A percentile compares a stretch with the other conserved stretches of the same genome.
Conservation (phyloP, 306 rosid genomes). For the Cajanus cajan region DNA sequence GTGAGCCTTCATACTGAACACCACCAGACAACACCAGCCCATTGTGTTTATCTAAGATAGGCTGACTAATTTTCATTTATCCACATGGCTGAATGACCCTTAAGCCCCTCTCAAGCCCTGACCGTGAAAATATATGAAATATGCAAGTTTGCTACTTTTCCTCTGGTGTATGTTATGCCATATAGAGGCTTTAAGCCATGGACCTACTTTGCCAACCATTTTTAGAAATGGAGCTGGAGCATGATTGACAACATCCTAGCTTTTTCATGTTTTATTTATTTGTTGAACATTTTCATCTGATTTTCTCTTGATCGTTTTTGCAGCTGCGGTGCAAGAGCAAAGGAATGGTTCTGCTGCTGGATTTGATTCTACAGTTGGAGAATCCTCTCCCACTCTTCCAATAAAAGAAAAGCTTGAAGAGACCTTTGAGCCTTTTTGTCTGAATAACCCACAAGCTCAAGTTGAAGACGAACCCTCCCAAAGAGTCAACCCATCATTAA, state of each 20-base stretch:
- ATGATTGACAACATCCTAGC: not conserved
- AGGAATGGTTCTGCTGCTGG: constrained; percentile 61
- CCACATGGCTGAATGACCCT: not conserved
- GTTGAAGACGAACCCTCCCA: constrained; percentile 50
- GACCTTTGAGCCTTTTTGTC: constrained; percentile 52
- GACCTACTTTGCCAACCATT: not conserved
- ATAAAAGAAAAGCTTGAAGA: constrained; percentile 58
- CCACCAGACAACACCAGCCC: not conserved
- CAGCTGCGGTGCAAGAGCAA: constrained; percentile 66
- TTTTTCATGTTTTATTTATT: not conserved
- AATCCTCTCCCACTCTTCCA: constrained; percentile 70
- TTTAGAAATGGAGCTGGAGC: not conserved
- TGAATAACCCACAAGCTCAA: constrained; percentile 51
- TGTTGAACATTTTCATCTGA: constrained; percentile 15
- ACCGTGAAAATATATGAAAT: not conserved
- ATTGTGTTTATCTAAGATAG: not conserved
- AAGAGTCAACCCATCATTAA: constrained; percentile 41
- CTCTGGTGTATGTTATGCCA: not conserved
- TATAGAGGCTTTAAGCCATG: not conserved
- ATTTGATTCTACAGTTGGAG: constrained; percentile 75
- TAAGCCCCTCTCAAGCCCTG: not conserved
- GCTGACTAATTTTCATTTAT: not conserved
- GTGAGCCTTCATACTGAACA: not conserved
- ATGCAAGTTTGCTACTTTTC: not conserved
- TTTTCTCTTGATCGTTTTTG: constrained; percentile 23